Evolutionary conservation across 2,329 filamentous ascomycete species (phyloP).

Genomic region (Claviceps sp.): DNA sequence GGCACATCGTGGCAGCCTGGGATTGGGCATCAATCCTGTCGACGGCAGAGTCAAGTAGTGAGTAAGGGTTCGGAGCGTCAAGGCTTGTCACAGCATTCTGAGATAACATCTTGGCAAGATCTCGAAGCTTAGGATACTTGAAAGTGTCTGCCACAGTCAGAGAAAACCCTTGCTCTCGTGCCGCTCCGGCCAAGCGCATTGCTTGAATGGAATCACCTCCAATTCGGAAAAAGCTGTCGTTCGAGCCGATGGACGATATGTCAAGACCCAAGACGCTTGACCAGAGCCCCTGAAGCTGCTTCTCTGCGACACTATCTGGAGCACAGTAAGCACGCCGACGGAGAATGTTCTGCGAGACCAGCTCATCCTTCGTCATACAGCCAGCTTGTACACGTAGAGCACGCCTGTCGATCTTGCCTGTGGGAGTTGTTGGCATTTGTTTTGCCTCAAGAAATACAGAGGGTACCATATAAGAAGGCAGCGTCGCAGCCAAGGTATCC

Average conservation of each 20-base stretch:
- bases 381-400: neutral
- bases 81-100: neutral
- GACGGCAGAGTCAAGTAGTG: neutral
- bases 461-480: neutral
- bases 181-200: conserved; percentile 10
- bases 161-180: conserved; percentile 7
- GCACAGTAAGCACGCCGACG: neutral
- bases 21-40: neutral
- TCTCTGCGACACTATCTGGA: neutral
- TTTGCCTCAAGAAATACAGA: neutral
- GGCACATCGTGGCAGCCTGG: neutral
- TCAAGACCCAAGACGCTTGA: conserved; percentile 23
- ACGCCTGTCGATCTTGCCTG: neutral
- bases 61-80: neutral
- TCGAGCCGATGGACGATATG: neutral
- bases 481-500: neutral
- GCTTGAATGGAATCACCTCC: conserved; percentile 18
- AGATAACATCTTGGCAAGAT: neutral
- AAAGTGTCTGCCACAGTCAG: conserved; percentile 14
- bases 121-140: neutral
- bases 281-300: conserved; percentile 4
- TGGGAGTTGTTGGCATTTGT: neutral
- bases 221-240: conserved; percentile 15
- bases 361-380: neutral
- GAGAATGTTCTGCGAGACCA: neutral